Percentiles rank a stretch among this genome's conserved stretches.
Evolutionary conservation across 768 basidiomycete species (phyloP).

Genomic region (Tremella mesenterica): DNA sequence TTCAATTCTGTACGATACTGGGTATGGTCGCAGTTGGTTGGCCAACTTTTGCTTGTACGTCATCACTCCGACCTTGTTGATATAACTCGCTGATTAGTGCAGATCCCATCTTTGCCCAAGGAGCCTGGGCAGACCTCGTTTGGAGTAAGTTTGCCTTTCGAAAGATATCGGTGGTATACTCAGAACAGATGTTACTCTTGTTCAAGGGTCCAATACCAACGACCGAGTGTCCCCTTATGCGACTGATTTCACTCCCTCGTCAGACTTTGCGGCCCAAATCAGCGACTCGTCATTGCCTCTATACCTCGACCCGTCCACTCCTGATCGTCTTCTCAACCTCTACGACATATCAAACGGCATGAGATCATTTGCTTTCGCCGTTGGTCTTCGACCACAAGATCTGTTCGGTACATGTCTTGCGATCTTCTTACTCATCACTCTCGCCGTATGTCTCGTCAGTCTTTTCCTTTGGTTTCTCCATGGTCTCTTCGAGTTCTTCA

Average conservation of each 20-base stretch:
- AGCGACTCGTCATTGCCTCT: slow-evolving; percentile 63
- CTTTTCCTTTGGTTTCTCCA: slow-evolving; percentile 66
- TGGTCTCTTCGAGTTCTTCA: slow-evolving; percentile 39
- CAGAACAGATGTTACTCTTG: slow-evolving; percentile 64
- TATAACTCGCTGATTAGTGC: slow-evolving; percentile 1
- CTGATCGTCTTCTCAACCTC: slow-evolving; percentile 66
- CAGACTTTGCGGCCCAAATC: slow-evolving; percentile 66
- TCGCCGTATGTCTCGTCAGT: slow-evolving; percentile 61
- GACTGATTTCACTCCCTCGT: slow-evolving; percentile 56
- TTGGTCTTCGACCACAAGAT: slow-evolving; percentile 74
- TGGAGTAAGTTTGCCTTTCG: slow-evolving; percentile 45
- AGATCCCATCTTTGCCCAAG: slow-evolving; percentile 85
- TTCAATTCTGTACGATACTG: slow-evolving; percentile 65
- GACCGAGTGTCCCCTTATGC: slow-evolving; percentile 60
- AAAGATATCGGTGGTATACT: too few species aligned
- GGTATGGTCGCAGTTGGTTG: slow-evolving; percentile 92
- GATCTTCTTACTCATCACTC: slow-evolving; percentile 71
- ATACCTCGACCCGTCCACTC: slow-evolving; percentile 59
- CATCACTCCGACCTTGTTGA: not conserved
- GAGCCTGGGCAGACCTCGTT: slow-evolving; percentile 69
- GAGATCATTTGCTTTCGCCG: slow-evolving; percentile 68
- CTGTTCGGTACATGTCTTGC: slow-evolving; percentile 73
- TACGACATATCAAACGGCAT: slow-evolving; percentile 59
- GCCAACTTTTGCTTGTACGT: slow-evolving; percentile 83
- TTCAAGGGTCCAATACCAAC: slow-evolving; percentile 47